Evolutionary conservation across 495 filamentous ascomycete genomes (phyloP), one percentile per base, ranked within the genome.

Genomic region (Daldinia bambusicola): DNA sequence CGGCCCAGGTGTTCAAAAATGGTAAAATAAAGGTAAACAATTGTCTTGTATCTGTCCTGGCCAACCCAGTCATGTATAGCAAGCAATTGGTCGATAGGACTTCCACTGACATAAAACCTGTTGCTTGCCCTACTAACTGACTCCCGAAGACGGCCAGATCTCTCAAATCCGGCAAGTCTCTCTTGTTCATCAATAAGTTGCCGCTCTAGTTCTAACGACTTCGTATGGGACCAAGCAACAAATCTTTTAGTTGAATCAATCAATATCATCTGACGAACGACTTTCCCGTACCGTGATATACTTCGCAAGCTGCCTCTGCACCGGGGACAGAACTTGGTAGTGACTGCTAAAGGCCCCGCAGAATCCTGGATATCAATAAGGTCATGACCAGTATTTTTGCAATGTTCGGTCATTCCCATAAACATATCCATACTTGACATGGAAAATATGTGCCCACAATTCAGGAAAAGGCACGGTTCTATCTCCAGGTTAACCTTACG

Each of bases 1-100:
- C 74, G 63, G 14, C 69, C 22, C 0, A 78, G 69, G 70, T 84
- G 87, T 18, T 41, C 61, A 1, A 70, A 63, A 26, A 88, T 80
- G 1, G 80, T 56, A 10, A 64, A 66, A 20, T 80, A 79, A 41
- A 87, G 77, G 9, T 50, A 10, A n/a, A 81, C 36, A 6, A 81
- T 73, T 0, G 22, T 8, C 22, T 30, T 13, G 37, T 72, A 68
- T 12, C 55, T 65, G 36, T 55, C 32, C 12, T 64, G 14, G 4
- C 20, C 34, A 40, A 66, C 5, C 61, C 55, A 61, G 0, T 57
- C 56, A 9, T 61, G 16, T 13, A 74, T 50, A 14, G 55, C 26
- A 4, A 61, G 12, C 12, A 72, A 2, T 32, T 63, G 69, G 3
- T 67, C 52, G 8, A 34, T 4, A 6, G 51, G 53, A 9, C 8